Evolutionary conservation across 495 filamentous ascomycete genomes (phyloP).

Genomic region (Penicillium silybi): DNA sequence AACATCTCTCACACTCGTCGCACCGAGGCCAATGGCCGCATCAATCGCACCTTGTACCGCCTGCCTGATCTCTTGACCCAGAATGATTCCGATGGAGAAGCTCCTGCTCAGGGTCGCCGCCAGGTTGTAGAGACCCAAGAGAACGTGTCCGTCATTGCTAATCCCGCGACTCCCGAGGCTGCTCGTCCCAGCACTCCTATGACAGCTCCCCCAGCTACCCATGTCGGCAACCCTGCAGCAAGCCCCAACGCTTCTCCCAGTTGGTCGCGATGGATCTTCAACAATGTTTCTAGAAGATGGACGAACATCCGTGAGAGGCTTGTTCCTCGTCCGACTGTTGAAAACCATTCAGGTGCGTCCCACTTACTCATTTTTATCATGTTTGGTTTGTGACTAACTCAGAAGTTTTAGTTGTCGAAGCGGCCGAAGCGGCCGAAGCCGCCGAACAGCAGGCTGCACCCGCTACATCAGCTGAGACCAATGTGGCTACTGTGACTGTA

Average conservation of each 20-base stretch:
- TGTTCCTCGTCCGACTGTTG: neutral
- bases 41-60: slow-evolving; percentile 35
- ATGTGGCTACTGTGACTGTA: neutral
- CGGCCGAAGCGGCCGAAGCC: neutral
- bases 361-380: neutral
- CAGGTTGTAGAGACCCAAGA: slow-evolving; percentile 6
- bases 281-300: slow-evolving; percentile 17
- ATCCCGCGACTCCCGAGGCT: neutral
- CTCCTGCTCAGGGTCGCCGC: neutral
- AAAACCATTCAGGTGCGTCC: neutral
- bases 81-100: slow-evolving; percentile 17
- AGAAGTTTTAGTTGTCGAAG: neutral
- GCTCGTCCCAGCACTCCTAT: neutral
- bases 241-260: neutral
- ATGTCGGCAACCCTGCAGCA: neutral
- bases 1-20: slow-evolving; percentile 29
- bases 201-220: slow-evolving; percentile 3
- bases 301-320: slow-evolving; percentile 15
- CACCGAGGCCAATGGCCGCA: slow-evolving; percentile 25
- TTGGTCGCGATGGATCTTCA: slow-evolving; percentile 17
- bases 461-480: neutral
- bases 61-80: slow-evolving; percentile 32
- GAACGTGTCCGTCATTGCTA: neutral
- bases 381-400: neutral
- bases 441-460: neutral